Evolutionary conservation across 768 basidiomycete species (phyloP), one percentile per base, ranked within the genome.

Genomic region (Suillus sp.): DNA sequence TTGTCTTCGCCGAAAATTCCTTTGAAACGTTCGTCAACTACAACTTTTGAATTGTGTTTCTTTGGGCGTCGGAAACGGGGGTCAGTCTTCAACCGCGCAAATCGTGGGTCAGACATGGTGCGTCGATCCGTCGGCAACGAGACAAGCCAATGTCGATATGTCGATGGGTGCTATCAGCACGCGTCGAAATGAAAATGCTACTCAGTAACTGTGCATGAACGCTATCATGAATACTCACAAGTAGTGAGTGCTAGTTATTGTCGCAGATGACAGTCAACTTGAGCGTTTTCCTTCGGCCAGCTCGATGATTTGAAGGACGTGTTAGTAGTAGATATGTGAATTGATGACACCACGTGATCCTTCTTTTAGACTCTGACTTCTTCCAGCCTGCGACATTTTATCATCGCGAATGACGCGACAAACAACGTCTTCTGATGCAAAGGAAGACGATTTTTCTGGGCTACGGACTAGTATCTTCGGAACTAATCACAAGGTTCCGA

Each of bases 1-100:
- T 25, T 27, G 55, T 56, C 37, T 16, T 80, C 77, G 62, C 83
- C 79, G 50, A 98, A 86, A 22, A 97, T 83, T 61, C 82, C 79
- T 74, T 90, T 93, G 83, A 99, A 99, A 27, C 97, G 88, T 13
- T 95, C 89, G 74, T 99, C 97, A 42, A 98, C 84, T 60, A 91
- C 85, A 59, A 97, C 89, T 76, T 95, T 97, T 67, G 86, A 79
- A 62, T 87, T 79, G 40, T 89, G 86, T 75, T 89, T 93, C 73
- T 87, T 92, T 2, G 93, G 91, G 37, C 85, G 84, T 30, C 95
- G 83, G 79, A 99, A 99, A 56, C 97, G 87, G 53, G 97, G 97
- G 74, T 99, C 96, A 16, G 93, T 87, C 72, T 86, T 89, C 61
- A 98, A 81, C 59, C 92, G 82, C 22, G 91, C 84, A 75, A 99